Evolutionary conservation across 768 basidiomycete genomes (phyloP).

Genomic region (Epithele typhae): DNA sequence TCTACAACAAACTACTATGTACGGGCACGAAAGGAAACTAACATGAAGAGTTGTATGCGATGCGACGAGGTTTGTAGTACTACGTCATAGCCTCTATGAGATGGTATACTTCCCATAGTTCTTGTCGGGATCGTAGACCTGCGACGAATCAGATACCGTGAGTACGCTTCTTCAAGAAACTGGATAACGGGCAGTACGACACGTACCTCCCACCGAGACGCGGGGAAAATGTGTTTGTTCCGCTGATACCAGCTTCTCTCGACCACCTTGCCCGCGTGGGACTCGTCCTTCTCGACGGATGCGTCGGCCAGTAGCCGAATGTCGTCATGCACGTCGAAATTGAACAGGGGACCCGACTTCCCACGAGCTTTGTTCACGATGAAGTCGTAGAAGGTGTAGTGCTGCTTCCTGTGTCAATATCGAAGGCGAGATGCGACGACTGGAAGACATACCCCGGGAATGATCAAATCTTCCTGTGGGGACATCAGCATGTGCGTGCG

Average conservation of each 20-base stretch:
- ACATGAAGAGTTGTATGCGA: no score
- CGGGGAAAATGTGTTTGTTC: constrained; percentile 97
- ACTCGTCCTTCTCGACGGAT: constrained; percentile 96
- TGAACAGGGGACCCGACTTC: constrained; percentile 96
- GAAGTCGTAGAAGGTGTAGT: constrained; percentile 98
- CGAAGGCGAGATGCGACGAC: background rate
- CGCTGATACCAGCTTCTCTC: constrained; percentile 94
- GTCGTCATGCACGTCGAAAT: constrained; percentile 99
- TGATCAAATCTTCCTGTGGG: constrained; percentile 88
- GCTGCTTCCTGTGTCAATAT: constrained; percentile 41
- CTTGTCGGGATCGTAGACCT: constrained; percentile 95
- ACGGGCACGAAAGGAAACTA: no score
- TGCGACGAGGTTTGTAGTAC: constrained; percentile 10
- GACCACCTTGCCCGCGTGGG: constrained; percentile 97
- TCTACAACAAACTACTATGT: no score
- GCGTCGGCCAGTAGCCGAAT: constrained; percentile 93
- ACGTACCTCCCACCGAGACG: constrained; percentile 91
- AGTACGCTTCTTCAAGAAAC: no score
- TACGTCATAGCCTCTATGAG: no score
- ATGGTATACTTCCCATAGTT: constrained; percentile 92
- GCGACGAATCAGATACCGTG: background rate
- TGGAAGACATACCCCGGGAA: constrained; percentile 69
- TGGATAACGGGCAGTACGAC: background rate
- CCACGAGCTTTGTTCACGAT: constrained; percentile 98
- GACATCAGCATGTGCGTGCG: constrained; percentile 3